Percentiles rank a stretch among this genome's conserved stretches.
phyloP scores from a whole-genome alignment of 164 flowering plant species.

The Pachysandra terminalis region DNA sequence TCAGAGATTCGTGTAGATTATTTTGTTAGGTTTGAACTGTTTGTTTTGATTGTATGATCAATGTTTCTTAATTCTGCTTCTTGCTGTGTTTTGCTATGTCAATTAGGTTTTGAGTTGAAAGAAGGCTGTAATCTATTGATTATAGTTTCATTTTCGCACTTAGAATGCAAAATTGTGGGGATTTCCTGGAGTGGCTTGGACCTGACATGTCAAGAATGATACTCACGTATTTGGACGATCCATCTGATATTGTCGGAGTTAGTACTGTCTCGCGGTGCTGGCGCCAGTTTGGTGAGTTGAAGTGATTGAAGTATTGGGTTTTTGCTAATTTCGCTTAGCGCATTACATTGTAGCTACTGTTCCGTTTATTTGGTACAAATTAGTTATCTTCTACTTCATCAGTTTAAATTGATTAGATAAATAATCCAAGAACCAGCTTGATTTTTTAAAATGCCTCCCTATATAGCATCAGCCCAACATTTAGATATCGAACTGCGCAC shows the following conservation, averaged over 20 bases:
- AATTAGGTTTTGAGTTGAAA: conserved; percentile 1
- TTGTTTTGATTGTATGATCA: not conserved
- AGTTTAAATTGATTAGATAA: too few relatives aligned
- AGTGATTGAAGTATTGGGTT: not conserved
- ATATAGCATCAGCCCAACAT: too few relatives aligned
- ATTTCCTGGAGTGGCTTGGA: conserved; percentile 49
- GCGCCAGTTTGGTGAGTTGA: conserved; percentile 59
- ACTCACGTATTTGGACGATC: conserved; percentile 53
- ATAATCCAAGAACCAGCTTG: too few relatives aligned
- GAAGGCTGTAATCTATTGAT: too few relatives aligned
- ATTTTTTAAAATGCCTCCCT: too few relatives aligned
- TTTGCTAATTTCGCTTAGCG: not conserved
- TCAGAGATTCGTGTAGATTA: too few relatives aligned
- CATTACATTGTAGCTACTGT: not conserved
- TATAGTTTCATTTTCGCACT: not conserved
- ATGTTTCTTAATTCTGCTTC: not conserved
- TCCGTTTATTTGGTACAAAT: not conserved
- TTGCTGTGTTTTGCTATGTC: not conserved
- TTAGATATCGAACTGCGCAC: too few relatives aligned
- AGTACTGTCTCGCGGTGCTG: conserved; percentile 58
- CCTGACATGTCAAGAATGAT: conserved; percentile 38
- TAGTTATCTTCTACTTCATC: too few relatives aligned
- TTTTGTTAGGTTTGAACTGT: too few relatives aligned
- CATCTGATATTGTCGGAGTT: conserved; percentile 60
- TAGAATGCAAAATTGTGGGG: conserved; percentile 37